A percentile compares a stretch with the other conserved stretches of the same genome.
Conservation (phyloP, 768 basidiomycete species). For the Nevesoporus exiguus region DNA sequence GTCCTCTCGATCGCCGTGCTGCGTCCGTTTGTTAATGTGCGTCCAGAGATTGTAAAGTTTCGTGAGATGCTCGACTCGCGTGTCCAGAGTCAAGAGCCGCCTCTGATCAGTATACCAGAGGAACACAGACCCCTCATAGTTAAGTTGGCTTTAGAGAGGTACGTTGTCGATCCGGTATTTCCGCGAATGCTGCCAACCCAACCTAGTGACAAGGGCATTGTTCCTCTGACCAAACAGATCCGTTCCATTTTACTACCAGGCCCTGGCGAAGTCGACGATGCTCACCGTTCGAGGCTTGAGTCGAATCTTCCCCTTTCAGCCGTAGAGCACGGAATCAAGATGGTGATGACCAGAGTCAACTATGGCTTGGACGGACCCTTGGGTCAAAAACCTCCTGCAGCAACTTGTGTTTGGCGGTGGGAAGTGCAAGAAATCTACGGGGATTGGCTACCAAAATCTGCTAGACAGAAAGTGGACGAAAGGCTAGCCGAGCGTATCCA, state of each 20-base stretch:
- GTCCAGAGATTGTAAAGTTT: constrained; percentile 70
- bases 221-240: constrained; percentile 63
- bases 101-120: constrained; percentile 60
- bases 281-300: constrained; percentile 32
- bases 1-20: constrained; percentile 15
- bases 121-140: constrained; percentile 73
- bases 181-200: constrained; percentile 9
- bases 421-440: constrained; percentile 62
- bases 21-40: neutral
- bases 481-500: constrained; percentile 63
- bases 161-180: constrained; percentile 9
- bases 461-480: constrained; percentile 55
- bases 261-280: constrained; percentile 52
- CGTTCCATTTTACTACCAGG: constrained; percentile 65
- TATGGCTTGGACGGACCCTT: constrained; percentile 65
- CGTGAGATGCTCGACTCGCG: constrained; percentile 65
- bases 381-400: constrained; percentile 54
- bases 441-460: constrained; percentile 66
- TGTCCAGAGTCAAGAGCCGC: constrained; percentile 42
- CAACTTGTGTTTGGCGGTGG: constrained; percentile 83
- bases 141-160: constrained; percentile 88
- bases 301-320: constrained; percentile 40
- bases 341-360: constrained; percentile 65
- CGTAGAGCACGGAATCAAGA: constrained; percentile 65
- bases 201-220: constrained; percentile 67